Conservation (phyloP, 2,329 filamentous ascomycete genomes). For the Neonectria hederae region DNA sequence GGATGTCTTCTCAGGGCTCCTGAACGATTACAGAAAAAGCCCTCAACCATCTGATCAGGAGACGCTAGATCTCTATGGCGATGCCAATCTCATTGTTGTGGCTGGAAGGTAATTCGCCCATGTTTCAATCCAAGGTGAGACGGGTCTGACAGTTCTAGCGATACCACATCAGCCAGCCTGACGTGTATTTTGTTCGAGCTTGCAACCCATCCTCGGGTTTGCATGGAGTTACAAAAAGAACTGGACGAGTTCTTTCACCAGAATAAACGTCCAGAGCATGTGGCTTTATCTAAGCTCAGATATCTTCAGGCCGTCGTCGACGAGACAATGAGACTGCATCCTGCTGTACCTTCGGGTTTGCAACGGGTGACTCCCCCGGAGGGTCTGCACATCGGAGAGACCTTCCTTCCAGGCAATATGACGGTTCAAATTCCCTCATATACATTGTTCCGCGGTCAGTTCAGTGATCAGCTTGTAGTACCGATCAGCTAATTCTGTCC, state of each 20-base stretch:
- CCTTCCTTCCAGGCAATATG: conserved; percentile 30
- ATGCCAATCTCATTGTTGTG: conserved; percentile 44
- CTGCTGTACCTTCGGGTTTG: conserved; percentile 48
- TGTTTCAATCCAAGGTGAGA: accelerated
- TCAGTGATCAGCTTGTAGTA: too few species aligned
- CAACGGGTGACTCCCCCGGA: conserved; percentile 50
- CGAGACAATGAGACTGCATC: conserved; percentile 51
- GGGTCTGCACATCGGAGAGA: conserved; percentile 41
- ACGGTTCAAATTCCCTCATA: conserved; percentile 33
- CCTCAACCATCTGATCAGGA: conserved; percentile 33
- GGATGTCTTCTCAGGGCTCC: conserved; percentile 15
- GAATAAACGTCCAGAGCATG: conserved; percentile 24
- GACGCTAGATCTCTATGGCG: conserved; percentile 39
- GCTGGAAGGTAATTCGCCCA: conserved; percentile 43
- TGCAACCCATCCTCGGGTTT: conserved; percentile 42
- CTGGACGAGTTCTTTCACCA: conserved; percentile 36
- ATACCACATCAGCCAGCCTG: conserved; percentile 50
- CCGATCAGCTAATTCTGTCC: not conserved
- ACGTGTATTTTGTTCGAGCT: conserved; percentile 49
- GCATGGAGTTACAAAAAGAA: conserved; percentile 47
- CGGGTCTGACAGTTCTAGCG: conserved; percentile 28
- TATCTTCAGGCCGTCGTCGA: conserved; percentile 51
- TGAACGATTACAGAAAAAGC: conserved; percentile 14
- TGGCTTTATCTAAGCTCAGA: conserved; percentile 35
- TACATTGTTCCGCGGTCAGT: conserved; percentile 48